phyloP scores from a whole-genome alignment of 2,329 filamentous ascomycete species.

The Clarireedia sp. region DNA sequence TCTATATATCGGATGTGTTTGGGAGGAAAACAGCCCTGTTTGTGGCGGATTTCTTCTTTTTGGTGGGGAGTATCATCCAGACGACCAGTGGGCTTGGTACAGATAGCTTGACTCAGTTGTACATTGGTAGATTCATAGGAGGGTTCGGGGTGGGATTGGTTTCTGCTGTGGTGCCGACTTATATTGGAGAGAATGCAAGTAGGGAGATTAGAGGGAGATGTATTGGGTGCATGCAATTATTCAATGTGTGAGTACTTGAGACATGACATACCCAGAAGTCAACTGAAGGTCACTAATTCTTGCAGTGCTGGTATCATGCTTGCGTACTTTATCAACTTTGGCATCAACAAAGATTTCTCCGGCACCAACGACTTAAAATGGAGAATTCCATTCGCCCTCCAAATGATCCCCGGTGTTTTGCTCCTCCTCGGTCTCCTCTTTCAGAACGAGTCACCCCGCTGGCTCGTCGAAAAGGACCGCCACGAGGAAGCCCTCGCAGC shows the following conservation, averaged over 20 bases:
- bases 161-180: slow-evolving; percentile 13
- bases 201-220: slow-evolving; percentile 12
- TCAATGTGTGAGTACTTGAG: slow-evolving; percentile 12
- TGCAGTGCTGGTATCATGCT: slow-evolving; percentile 10
- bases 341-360: slow-evolving; percentile 1
- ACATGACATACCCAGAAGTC: too few relatives aligned
- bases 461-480: slow-evolving; percentile 56
- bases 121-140: slow-evolving; percentile 10
- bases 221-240: slow-evolving; percentile 13
- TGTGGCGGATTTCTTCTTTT: slow-evolving; percentile 9
- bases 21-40: slow-evolving; percentile 12
- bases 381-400: slow-evolving; percentile 54
- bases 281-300: background rate
- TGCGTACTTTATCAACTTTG: slow-evolving; percentile 11
- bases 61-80: slow-evolving; percentile 8
- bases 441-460: slow-evolving; percentile 53
- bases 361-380: slow-evolving; percentile 22
- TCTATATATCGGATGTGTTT: slow-evolving; percentile 26
- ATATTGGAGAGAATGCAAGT: slow-evolving; percentile 12
- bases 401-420: slow-evolving; percentile 53
- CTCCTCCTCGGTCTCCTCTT: slow-evolving; percentile 53
- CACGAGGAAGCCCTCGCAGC: slow-evolving; percentile 52
- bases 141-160: slow-evolving; percentile 13
- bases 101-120: slow-evolving; percentile 7
- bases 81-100: slow-evolving; percentile 9